Evolutionary conservation across 2,329 filamentous ascomycete genomes (phyloP), one percentile per base, ranked within the genome.

Genomic region (Ascochyta lentis): DNA sequence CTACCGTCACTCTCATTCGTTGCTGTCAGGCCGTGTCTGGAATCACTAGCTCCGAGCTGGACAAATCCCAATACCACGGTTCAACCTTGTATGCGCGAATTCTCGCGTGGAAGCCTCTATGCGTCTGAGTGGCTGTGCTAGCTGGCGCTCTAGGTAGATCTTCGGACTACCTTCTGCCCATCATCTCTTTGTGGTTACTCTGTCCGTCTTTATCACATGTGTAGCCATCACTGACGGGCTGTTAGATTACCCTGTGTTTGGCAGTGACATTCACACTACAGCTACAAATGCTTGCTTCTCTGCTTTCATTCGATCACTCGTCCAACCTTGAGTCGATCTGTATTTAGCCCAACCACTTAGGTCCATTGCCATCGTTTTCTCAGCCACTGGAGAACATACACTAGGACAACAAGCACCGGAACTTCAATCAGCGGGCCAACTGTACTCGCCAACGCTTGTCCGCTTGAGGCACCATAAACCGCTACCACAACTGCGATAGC

Each of bases 401-500:
- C 91, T 66, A 96, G 73, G 0, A 80, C 87, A 9, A 96, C 69
- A 56, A 96, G 72, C 1, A 96, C 91, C 0, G 92, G 92, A 3
- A 96, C 92, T 70, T 96, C 92, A 48, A 96, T 89, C 62, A 96
- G 75, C 3, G 92, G 92, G 0, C 92, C 91, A 0, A 96, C 91
- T 0, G 92, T 96, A 7, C 89, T 82, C 0, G 92, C 91, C 40
- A 96, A 78, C 0, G 92, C 92, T 75, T 96, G 87, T 45, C 92
- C 86, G 66, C 90, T 94, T 37, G 89, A 79, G 0, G 88, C 83
- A 0, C 92, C 92, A 76, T 89, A 96, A 0, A 89, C 89, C 0
- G 92, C 89, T 3, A 96, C 87, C 0, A 90, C 90, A 0, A 96
- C 92, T 0, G 92, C 92, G 76, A 96, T 96, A 0, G 92, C 91